Evolutionary conservation across 306 rosid genomes (phyloP).

Genomic region (Cicer cuneatum): DNA sequence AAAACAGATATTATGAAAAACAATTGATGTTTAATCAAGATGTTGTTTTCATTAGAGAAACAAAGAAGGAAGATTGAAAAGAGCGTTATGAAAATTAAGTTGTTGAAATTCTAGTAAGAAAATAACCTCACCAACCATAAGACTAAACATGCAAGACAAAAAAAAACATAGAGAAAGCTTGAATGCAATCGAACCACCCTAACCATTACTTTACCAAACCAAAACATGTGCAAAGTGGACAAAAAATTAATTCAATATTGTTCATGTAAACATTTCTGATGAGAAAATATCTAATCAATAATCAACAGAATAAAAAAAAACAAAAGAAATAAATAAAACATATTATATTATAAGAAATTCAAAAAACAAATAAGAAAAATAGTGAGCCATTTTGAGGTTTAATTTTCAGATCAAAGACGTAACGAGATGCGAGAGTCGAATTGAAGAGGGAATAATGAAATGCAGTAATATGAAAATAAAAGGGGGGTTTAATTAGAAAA

Average conservation of each 20-base stretch:
- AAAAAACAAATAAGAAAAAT: neutral
- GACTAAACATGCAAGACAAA: conserved; percentile 31
- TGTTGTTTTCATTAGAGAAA: neutral
- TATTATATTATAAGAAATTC: too few relatives aligned
- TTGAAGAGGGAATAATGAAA: neutral
- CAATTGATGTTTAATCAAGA: neutral
- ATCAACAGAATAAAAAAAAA: neutral
- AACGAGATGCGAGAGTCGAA: neutral
- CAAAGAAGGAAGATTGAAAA: neutral
- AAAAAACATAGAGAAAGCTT: neutral
- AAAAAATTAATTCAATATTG: conserved; percentile 1
- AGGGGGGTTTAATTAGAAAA: neutral
- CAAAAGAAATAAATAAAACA: neutral
- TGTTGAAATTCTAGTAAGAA: neutral
- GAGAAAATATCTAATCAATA: neutral
- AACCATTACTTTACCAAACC: conserved; percentile 41
- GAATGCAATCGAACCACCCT: conserved; percentile 48
- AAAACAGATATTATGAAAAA: neutral
- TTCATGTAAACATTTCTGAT: neutral
- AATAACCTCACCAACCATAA: conserved; percentile 44
- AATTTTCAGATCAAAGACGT: neutral
- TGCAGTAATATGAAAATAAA: neutral
- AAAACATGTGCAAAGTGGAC: neutral
- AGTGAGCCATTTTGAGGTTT: neutral
- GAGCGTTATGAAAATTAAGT: conserved; percentile 6